Base-by-base conservation (phyloP, 2,329 filamentous ascomycete species). In the Diaporthe australafricana region DNA sequence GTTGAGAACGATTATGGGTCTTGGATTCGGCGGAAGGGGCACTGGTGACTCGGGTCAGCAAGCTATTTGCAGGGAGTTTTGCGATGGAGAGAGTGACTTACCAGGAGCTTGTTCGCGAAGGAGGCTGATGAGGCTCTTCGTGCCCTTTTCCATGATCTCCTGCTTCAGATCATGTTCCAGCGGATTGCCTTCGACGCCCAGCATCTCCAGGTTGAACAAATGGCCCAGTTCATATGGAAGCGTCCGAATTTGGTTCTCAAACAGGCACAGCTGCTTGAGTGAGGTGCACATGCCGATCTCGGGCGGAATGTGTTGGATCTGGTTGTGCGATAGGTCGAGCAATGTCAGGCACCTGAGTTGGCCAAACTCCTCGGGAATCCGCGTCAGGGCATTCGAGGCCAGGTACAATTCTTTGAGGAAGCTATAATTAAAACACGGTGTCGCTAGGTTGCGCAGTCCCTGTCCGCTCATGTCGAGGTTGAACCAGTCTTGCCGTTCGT, bases 241-340 rank as follows among this genome's bases (percentile, higher is more conserved):
- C 27, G 90, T 91, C 73, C 90, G 90, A 69, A 99, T 92, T 74
- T 93, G 89, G 81, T 99, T 99, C 84, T 98, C 95, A 81, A 98
- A 98, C 2, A 98, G 86, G 35, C 95, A 86, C 6, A 99, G 87
- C 75, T 93, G 91, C 83, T 94, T 95, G 70, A 99, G 86, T 76
- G 95, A 96, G 35, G 95, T 96, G 77, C 98, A 94, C 96, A 98
- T 99, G 79, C 96, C 96, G 73, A 99, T 90, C 84, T 99, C 96
- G 27, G 93, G 89, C 1, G 96, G 96, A 5, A 99, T 86, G 75
- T 93, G 91, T 11, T 88, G 88, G 73, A 99, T 87, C 74, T 96
- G 90, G 81, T 99, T 99, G 83, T 92, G 91, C 0, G 96, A 98
- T 3, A 95, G 88, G 81, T 99, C 96, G 62, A 99, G 88, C 78